Evolutionary conservation across 139 green algal genomes (phyloP), one percentile per base, ranked within the genome.

Genomic region (Picochlorum sp.): DNA sequence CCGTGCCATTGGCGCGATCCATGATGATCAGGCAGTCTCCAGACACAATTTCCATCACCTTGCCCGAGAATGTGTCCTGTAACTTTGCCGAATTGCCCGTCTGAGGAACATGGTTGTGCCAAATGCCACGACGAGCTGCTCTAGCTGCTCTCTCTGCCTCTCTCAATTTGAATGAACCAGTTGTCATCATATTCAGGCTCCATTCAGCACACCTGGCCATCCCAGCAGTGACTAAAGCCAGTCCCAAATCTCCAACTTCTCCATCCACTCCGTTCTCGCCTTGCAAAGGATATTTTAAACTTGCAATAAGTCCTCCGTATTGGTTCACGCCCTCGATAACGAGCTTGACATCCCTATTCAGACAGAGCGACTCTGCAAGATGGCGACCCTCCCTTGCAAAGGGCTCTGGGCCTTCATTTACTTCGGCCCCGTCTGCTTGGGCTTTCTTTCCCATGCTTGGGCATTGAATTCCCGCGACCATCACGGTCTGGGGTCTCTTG

Each of bases 1-100:
- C 91, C 61, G 72, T 64, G 23, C 78, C 76, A 51, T 59, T 74
- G 6, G 68, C 63, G 11, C 66, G 58, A 76, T 97, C 90, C 60
- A 76, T 82, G 14, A 98, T 67, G 0, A 95, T 68, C 54, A 98
- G 15, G 60, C 77, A 91, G 72, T 98, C 92, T n/a, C 92, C 92
- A 24, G 74, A 90, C 3, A 95, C 84, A 4, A 95, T 70, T 81
- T 98, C 92, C 0, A 84, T 50, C 14, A 97, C 90, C n/a, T 82
- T 82, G 61, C 86, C 88, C 2, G 31, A 67, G 58, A 91, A 94
- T 28, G 64, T 73, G 66, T 90, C 85, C 23, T 57, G 76, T 23
- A 92, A 71, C 79, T 92, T 92, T 56, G 80, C 77, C 31, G 75
- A 74, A 68, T 74, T 83, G 47, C 66, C 69, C 7, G 75, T 47